Percentiles rank a stretch among this genome's conserved stretches.
Conservation (phyloP, 352 stramenopile species). For the Phytophthora agathidicida region DNA sequence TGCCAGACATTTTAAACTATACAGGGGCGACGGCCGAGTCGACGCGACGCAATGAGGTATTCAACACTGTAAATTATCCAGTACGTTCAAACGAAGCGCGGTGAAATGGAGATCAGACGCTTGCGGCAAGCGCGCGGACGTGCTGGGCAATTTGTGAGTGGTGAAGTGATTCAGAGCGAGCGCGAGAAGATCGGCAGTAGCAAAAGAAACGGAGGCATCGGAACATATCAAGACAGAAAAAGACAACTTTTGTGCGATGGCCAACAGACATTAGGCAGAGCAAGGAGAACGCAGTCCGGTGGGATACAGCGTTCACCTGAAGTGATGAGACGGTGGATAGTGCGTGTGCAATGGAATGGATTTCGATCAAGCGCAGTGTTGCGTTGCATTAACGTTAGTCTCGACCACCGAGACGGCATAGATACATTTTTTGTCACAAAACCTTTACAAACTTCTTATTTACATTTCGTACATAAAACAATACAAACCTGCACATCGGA, state of each 20-base stretch:
- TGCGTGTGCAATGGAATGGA: conserved; percentile 50
- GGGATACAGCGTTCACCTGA: conserved; percentile 32
- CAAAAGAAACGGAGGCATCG: conserved; percentile 34
- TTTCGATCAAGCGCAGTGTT: conserved; percentile 27
- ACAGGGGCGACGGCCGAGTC: conserved; percentile 35
- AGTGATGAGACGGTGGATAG: conserved; percentile 37
- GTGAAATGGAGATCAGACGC: conserved; percentile 15
- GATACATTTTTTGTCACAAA: conserved; percentile 25
- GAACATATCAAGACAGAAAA: conserved; percentile 35
- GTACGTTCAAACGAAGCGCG: conserved; percentile 29
- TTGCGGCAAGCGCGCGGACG: conserved; percentile 24
- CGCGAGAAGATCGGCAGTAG: conserved; percentile 22
- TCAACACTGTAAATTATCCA: conserved; percentile 5
- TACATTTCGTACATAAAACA: too few species aligned
- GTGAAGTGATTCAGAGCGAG: conserved; percentile 22
- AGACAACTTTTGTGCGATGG: conserved; percentile 43
- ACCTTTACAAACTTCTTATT: not conserved
- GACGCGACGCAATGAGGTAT: conserved; percentile 27
- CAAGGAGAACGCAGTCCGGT: conserved; percentile 19
- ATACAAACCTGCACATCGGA: conserved; percentile 15
- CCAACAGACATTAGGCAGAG: conserved; percentile 35
- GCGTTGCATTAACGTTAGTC: conserved; percentile 10
- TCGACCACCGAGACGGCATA: conserved; percentile 24
- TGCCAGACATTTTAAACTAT: conserved; percentile 89
- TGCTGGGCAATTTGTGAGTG: conserved; percentile 7